Percentiles rank a stretch among this genome's conserved stretches.
phyloP scores from a whole-genome alignment of 345 rosid genomes.

The Ceriops zippeliana region DNA sequence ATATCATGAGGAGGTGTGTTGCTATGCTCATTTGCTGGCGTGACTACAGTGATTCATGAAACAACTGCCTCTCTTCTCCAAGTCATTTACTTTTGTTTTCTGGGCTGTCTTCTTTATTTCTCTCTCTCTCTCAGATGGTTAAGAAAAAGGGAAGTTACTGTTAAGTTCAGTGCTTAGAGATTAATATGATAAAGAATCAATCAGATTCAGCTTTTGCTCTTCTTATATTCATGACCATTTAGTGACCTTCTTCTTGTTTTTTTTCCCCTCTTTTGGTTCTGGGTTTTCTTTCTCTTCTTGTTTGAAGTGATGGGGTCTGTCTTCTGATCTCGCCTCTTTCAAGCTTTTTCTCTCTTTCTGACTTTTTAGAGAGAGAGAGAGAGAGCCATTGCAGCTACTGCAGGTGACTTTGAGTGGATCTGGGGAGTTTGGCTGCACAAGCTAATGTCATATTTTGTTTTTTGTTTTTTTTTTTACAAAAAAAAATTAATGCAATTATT shows the following conservation, averaged over 20 bases:
- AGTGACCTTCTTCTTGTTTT: neutral
- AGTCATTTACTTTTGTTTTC: neutral
- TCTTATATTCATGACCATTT: neutral
- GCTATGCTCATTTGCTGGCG: conserved; percentile 95
- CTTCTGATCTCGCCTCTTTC: conserved; percentile 21
- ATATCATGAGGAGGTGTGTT: conserved; percentile 87
- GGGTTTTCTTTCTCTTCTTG: conserved; percentile 10
- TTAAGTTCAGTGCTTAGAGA: conserved; percentile 9
- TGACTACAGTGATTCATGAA: conserved; percentile 70
- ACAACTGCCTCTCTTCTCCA: neutral
- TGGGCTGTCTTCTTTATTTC: neutral
- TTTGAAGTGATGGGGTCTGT: conserved; percentile 11
- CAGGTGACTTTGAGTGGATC: conserved; percentile 40
- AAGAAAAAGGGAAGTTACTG: conserved; percentile 9
- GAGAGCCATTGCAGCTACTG: conserved; percentile 32
- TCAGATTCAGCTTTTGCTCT: neutral
- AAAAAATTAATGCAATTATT: neutral
- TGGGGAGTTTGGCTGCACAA: conserved; percentile 40
- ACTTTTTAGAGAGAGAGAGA: conserved; percentile 20
- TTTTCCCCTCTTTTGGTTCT: neutral
- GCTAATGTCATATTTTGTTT: conserved; percentile 1
- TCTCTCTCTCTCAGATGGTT: conserved; percentile 23
- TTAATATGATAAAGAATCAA: conserved; percentile 8
- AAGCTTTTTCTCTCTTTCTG: neutral
- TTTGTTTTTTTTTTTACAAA: neutral